Evolutionary conservation across 140 eudicot species (phyloP), one percentile per base, ranked within the genome.

Genomic region (Flaveria floridana): DNA sequence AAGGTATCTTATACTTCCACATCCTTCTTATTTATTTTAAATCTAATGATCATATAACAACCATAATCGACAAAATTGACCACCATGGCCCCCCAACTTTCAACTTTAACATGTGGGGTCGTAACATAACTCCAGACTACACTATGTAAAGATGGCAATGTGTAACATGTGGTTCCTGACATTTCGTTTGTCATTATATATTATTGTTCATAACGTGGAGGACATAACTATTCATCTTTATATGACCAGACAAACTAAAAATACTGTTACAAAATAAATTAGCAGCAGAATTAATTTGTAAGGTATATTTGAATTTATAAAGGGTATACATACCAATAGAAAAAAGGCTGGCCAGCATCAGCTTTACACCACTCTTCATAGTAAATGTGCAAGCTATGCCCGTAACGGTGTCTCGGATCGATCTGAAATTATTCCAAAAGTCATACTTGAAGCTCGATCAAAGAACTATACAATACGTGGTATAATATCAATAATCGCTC

Each of bases 361-460:
- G 88, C 78, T 79, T 86, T 82, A 75, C 97, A 80, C 99, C 99
- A 94, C 83, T 84, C 94, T 16, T 88, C 91, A 53, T 90, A 90
- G 71, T 94, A 94, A 15, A 79, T 2, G 82, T 88, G 94, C 82
- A 90, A 82, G 82, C 79, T 85, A 79, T 94, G 99, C 37, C 97
- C 99, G 78, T 94, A 94, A 12, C 97, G 95, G 83, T 94, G 99
- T 76, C 97, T 76, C 8, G 97, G 97, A 68, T 90, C 97, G 78
- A 94, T 85, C 99, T 94, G 79, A 53, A 83, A 37, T 61, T 25
- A 57, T 0, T 6, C 53, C 61, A 28, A 76, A 56, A 10, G 1
- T 55, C 12, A 30, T n/a, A 50, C 25, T 26, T 70, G 23, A 15
- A 56, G 37, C 37, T 30, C n/a, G n/a, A n/a, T n/a, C 37, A 30